Percentiles rank a stretch among this genome's conserved stretches.
Evolutionary conservation across 106 monocot genomes (phyloP).

Genomic region (Dioscorea dumetorum): DNA sequence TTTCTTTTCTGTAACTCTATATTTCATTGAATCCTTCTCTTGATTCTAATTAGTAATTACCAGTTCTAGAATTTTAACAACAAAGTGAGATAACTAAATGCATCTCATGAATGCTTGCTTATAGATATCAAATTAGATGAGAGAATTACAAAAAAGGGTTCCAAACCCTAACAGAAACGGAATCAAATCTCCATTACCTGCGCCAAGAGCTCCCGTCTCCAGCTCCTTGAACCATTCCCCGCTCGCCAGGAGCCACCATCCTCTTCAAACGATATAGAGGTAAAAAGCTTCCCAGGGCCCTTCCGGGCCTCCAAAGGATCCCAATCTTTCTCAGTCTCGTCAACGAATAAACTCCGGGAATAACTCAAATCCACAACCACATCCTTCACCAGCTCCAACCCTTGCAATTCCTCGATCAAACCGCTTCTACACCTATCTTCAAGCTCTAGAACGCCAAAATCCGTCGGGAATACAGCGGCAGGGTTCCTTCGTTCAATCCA

Average conservation of each 20-base stretch:
- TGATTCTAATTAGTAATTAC: too few species aligned
- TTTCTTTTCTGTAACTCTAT: too few species aligned
- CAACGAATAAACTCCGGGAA: slow-evolving; percentile 51
- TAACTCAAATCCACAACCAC: slow-evolving; percentile 58
- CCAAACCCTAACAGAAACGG: too few species aligned
- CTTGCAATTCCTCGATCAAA: slow-evolving; percentile 37
- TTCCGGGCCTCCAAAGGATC: slow-evolving; percentile 19
- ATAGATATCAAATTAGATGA: too few species aligned
- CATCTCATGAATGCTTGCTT: too few species aligned
- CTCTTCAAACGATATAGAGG: slow-evolving; percentile 66
- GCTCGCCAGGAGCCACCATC: slow-evolving; percentile 1
- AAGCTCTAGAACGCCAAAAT: slow-evolving; percentile 77
- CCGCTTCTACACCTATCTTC: slow-evolving; percentile 17
- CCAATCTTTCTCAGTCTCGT: slow-evolving; percentile 18
- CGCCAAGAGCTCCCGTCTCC: slow-evolving; percentile 71
- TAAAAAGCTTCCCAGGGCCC: slow-evolving; percentile 73
- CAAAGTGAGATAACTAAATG: too few species aligned
- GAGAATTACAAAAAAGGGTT: too few species aligned
- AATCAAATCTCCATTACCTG: slow-evolving; percentile 31
- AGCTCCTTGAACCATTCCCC: slow-evolving; percentile 34
- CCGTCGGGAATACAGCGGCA: slow-evolving; percentile 69
- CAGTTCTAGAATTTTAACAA: too few species aligned
- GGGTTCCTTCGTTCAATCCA: slow-evolving; percentile 86
- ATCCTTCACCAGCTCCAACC: slow-evolving; percentile 64
- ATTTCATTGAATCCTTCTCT: too few species aligned